Evolutionary conservation across 2,329 filamentous ascomycete genomes (phyloP), one percentile per base, ranked within the genome.

Genomic region (Botrytis fragariae): DNA sequence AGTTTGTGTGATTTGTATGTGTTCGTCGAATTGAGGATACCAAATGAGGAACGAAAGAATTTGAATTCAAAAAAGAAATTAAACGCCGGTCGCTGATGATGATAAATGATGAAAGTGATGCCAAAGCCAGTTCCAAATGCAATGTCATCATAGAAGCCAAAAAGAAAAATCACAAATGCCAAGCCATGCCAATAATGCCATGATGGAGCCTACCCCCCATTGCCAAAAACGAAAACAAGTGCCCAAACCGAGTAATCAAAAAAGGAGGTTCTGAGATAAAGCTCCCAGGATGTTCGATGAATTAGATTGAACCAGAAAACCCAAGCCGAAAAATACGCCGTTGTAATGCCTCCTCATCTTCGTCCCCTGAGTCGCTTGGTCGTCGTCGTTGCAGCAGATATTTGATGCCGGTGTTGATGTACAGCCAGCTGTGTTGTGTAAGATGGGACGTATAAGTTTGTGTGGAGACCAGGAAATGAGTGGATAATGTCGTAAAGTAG

Each of bases 21-120:
- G 63, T 51, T 57, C 39, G 48, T 68, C 48, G 35, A 68, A 9
- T 12, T 68, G 65, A 42, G 45, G 25, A 68, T 57, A 57, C 65
- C 48, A 68, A 68, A 25, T 68, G 65, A n/a, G 18, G 65, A 70
- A 57, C 60, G 44, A 57, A 72, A 72, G 60, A 72, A 54, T 54
- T 54, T 67, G 60, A 67, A 72, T 39, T 42, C 35, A 67, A 59
- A 54, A 72, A 72, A 32, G 10, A 65, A 64, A 72, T 67, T 42
- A 25, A 72, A 72, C 70, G 61, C 70, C 70, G 32, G 60, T 72
- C 70, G 70, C 70, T 72, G 70, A 72, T 72, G 69, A 51, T 63
- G 29, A 35, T 57, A 42, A 57, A 68, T 42, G 25, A 57, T 64
- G 29, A 42, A 71, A 72, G 69, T 72, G 64, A 72, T 65, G 69